phyloP scores from a whole-genome alignment of 2,329 filamentous ascomycete genomes.

The Alternaria angustiovoidea region DNA sequence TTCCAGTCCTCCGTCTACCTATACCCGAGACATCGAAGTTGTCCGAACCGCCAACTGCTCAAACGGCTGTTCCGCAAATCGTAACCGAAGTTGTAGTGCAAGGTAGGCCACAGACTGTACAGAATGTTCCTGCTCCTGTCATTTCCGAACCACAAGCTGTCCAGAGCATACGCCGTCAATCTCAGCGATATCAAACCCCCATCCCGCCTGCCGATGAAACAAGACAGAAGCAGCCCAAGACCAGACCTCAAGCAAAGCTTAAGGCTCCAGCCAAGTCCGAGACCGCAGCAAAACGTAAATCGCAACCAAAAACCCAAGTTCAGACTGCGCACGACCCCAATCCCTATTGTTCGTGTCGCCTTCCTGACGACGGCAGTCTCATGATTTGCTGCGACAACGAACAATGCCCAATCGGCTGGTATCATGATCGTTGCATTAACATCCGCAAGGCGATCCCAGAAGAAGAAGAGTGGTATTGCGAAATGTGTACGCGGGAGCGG shows the following conservation, averaged over 20 bases:
- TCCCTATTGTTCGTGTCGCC: slow-evolving; percentile 12
- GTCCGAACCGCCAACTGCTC: background rate
- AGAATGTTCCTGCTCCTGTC: background rate
- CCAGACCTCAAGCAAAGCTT: background rate
- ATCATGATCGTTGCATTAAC: slow-evolving; percentile 12
- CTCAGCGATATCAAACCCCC: background rate
- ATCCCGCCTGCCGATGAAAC: background rate
- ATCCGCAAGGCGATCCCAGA: background rate
- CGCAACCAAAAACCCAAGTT: background rate
- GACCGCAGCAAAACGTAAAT: background rate
- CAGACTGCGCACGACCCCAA: background rate
- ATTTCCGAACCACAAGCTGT: background rate
- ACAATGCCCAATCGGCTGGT: slow-evolving; percentile 10
- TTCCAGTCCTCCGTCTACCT: background rate
- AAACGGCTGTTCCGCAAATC: background rate
- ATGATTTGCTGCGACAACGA: slow-evolving; percentile 18
- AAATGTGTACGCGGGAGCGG: background rate
- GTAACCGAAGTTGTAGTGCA: background rate
- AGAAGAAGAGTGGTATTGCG: slow-evolving; percentile 9
- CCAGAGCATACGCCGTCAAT: background rate
- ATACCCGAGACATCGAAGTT: background rate
- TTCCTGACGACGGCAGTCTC: slow-evolving; percentile 5
- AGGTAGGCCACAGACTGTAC: background rate
- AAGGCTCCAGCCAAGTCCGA: background rate
- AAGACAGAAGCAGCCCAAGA: background rate